Base-by-base conservation (phyloP, 2,329 filamentous ascomycete species). In the Aspergillus eucalypticola region DNA sequence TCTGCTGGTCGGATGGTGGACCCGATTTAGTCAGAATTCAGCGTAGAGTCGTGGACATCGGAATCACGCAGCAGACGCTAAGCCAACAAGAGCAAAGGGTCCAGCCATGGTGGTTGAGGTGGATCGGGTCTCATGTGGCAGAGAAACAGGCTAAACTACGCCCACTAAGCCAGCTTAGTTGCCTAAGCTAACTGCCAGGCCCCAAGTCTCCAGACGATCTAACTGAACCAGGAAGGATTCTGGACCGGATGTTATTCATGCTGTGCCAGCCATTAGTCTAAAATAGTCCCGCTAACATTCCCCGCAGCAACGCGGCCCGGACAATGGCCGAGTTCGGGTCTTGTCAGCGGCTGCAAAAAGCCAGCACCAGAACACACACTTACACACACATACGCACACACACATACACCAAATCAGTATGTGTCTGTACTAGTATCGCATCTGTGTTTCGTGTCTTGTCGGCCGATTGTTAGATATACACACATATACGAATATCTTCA, bases 171-270 rank as follows among this genome's bases (percentile, higher is more conserved):
- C 60, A 63, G 46, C 27, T 21, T 59, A 39, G 54, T 29, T 25
- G 44, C 46, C 39, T 50, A 51, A 62, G 39, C 56, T 58, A 59
- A 51, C 54, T 58, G 41, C 59, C 58, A 60, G 46, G 56, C 50
- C 54, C 54, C 44, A 21, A 13, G 32, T 35, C 32, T 35, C 32
- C 32, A 19, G 42, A 29, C 19, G 53, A 41, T 49, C 63, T 64
- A 67, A 64, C 64, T 58, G n/a, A 52, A 39, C 59, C 58, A 63
- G 66, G 66, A 68, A 68, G 62, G 63, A 63, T 68, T 68, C 66
- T 65, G 64, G 66, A 67, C 60, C 58, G 54, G 25, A 54, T 52
- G 38, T 48, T 54, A 51, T 58, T 53, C 51, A 50, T 27, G 46
- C 46, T 17, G 17, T 17, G 46, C 46, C 44, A 27, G 32, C 32